Conservation (phyloP, 2,329 filamentous ascomycete genomes). For the Aspergillus viridinutans region DNA sequence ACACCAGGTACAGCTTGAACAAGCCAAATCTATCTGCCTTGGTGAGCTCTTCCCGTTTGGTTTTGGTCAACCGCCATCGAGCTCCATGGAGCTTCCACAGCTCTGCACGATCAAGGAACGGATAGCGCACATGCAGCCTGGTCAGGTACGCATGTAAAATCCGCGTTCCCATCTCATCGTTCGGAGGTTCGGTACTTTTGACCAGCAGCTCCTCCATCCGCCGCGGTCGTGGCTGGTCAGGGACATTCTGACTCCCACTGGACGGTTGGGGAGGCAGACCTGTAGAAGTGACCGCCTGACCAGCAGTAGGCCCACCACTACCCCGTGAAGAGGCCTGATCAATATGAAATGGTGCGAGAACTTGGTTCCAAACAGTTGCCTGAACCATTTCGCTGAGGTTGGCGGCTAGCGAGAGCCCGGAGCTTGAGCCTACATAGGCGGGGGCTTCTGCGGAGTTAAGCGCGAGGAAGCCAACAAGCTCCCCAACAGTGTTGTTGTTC, state of each 20-base stretch:
- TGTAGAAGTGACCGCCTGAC: not conserved
- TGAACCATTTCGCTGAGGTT: constrained; percentile 53
- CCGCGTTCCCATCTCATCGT: constrained; percentile 42
- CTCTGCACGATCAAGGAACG: constrained; percentile 46
- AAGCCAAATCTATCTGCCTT: constrained; percentile 42
- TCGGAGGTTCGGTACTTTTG: constrained; percentile 44
- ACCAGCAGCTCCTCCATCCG: constrained; percentile 42
- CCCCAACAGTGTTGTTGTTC: constrained; percentile 36
- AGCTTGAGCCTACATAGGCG: constrained; percentile 49
- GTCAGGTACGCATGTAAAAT: constrained; percentile 46
- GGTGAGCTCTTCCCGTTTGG: constrained; percentile 32
- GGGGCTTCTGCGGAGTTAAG: constrained; percentile 44
- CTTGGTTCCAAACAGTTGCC: constrained; percentile 52
- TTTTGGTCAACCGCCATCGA: constrained; percentile 36
- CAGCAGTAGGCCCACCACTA: constrained; percentile 8
- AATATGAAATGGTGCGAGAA: constrained; percentile 30
- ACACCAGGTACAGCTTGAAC: constrained; percentile 51
- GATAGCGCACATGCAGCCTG: constrained; percentile 47
- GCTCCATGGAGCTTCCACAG: constrained; percentile 44
- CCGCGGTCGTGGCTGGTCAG: constrained; percentile 26
- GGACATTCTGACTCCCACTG: constrained; percentile 9
- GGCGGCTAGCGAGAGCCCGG: constrained; percentile 47
- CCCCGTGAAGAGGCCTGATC: constrained; percentile 14
- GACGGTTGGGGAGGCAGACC: constrained; percentile 15
- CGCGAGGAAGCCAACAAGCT: constrained; percentile 49